phyloP scores from a whole-genome alignment of 2,329 filamentous ascomycete species.

The Colletotrichum tamarilloi region DNA sequence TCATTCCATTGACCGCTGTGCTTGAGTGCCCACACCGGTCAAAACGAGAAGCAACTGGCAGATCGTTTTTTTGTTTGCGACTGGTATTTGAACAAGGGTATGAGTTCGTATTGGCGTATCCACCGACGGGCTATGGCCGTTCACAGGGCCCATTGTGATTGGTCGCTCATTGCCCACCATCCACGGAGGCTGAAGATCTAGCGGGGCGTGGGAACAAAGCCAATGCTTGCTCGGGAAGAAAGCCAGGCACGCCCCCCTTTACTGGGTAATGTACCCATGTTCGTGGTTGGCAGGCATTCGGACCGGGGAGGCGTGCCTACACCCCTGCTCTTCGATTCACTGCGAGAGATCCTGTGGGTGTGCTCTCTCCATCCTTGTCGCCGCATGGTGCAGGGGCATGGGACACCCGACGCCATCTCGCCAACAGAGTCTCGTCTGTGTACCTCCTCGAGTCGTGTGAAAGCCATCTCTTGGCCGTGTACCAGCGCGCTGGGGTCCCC shows the following conservation, averaged over 20 bases:
- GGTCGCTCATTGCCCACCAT: not conserved
- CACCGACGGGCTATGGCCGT: not conserved
- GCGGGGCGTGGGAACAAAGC: not conserved
- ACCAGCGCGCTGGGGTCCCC: not conserved
- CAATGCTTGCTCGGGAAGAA: not conserved
- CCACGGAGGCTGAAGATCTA: not conserved
- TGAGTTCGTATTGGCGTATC: not conserved
- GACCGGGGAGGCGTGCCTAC: not conserved
- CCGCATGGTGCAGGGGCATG: not conserved
- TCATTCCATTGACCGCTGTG: no score
- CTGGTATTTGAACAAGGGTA: not conserved
- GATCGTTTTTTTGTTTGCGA: not conserved
- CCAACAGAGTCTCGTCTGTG: not conserved
- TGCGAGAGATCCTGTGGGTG: not conserved
- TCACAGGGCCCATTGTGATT: not conserved
- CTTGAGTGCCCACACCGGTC: no score
- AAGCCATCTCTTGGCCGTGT: not conserved
- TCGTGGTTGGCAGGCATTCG: not conserved
- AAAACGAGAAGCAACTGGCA: no score
- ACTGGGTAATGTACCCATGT: not conserved
- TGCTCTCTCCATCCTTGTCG: not conserved
- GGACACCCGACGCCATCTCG: not conserved
- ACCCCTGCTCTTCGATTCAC: not conserved
- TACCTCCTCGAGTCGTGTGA: not conserved
- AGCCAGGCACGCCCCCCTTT: not conserved